These are phyloP conservation scores for Phytophthora brassicae DNA, from an alignment of 352 stramenopile genomes.

Conservation along the genomic window DNA sequence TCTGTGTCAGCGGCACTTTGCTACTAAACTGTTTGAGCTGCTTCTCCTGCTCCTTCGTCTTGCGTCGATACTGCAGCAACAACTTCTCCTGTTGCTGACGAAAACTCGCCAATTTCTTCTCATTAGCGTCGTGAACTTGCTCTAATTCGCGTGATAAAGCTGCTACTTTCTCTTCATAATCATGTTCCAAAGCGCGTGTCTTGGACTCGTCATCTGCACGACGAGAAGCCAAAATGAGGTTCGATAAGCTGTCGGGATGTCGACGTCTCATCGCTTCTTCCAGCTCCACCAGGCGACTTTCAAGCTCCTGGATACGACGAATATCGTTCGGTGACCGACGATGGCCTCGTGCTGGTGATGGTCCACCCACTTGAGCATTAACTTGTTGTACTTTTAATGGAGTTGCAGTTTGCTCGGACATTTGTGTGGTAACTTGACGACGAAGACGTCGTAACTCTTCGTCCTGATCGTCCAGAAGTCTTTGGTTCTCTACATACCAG, in stretches of 20 bases:
- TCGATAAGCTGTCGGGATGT: slow-evolving; percentile 79
- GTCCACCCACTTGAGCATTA: slow-evolving; percentile 1
- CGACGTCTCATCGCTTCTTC: slow-evolving; percentile 74
- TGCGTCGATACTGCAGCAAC: slow-evolving; percentile 68
- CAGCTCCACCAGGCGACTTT: slow-evolving; percentile 62
- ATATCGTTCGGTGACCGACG: slow-evolving; percentile 56
- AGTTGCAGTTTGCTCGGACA: slow-evolving; percentile 6
- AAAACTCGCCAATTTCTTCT: slow-evolving; percentile 67
- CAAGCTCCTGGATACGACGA: slow-evolving; percentile 76
- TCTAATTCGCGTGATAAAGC: slow-evolving; percentile 54
- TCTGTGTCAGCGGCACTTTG: slow-evolving; percentile 14
- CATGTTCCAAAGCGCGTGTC: slow-evolving; percentile 34
- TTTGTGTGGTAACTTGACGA: slow-evolving; percentile 12
- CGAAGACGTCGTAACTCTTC: slow-evolving; percentile 49
- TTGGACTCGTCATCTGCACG: slow-evolving; percentile 69
- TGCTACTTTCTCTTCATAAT: slow-evolving; percentile 44
- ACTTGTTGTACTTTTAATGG: slow-evolving; percentile 19
- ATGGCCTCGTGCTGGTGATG: slow-evolving; percentile 20
- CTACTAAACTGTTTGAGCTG: slow-evolving; percentile 30
- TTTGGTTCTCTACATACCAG: slow-evolving; percentile 86
- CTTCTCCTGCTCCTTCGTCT: slow-evolving; percentile 55
- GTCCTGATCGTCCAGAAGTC: slow-evolving; percentile 78
- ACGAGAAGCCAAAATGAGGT: slow-evolving; percentile 71
- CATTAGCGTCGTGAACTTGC: slow-evolving; percentile 43
- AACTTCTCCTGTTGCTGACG: slow-evolving; percentile 82